Evolutionary conservation across 208 protist species (phyloP).

Genomic region (Trypanosoma platydactyli): DNA sequence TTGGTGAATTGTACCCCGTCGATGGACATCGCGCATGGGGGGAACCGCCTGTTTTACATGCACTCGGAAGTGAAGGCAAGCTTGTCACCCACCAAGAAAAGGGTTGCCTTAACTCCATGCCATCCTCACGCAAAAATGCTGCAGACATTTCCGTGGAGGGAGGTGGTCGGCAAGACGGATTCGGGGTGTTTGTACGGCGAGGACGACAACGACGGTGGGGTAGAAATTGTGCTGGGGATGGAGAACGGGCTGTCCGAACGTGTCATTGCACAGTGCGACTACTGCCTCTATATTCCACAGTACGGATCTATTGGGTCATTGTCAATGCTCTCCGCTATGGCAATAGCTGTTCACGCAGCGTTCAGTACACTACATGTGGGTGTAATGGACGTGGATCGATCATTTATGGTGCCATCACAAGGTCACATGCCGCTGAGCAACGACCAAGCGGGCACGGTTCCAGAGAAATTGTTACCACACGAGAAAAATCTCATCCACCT

Average conservation of each 20-base stretch:
- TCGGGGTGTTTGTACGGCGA: not conserved
- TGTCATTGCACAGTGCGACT: slow-evolving; percentile 42
- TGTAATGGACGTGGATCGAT: not conserved
- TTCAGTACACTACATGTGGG: slow-evolving; percentile 2
- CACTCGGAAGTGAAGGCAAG: slow-evolving; percentile 36
- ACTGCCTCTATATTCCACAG: slow-evolving; percentile 76
- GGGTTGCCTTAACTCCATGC: slow-evolving; percentile 69
- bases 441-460: not conserved
- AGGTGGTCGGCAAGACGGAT: not conserved
- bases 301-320: slow-evolving; percentile 86
- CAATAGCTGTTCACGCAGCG: slow-evolving; percentile 60
- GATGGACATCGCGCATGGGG: slow-evolving; percentile 63
- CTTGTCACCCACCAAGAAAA: slow-evolving; percentile 26
- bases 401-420: not conserved
- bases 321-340: slow-evolving; percentile 79
- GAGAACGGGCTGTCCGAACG: slow-evolving; percentile 71
- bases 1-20: slow-evolving; percentile 58
- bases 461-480: slow-evolving; percentile 36
- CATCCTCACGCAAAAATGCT: slow-evolving; percentile 46
- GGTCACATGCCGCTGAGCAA: slow-evolving; percentile 74
- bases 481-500: slow-evolving; percentile 46
- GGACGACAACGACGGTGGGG: slow-evolving; percentile 3
- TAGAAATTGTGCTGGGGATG: slow-evolving; percentile 82
- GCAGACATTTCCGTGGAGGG: slow-evolving; percentile 46
- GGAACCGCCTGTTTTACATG: slow-evolving; percentile 79